Evolutionary conservation across 2,329 filamentous ascomycete genomes (phyloP).

Genomic region (Ophiocordyceps unilateralis): DNA sequence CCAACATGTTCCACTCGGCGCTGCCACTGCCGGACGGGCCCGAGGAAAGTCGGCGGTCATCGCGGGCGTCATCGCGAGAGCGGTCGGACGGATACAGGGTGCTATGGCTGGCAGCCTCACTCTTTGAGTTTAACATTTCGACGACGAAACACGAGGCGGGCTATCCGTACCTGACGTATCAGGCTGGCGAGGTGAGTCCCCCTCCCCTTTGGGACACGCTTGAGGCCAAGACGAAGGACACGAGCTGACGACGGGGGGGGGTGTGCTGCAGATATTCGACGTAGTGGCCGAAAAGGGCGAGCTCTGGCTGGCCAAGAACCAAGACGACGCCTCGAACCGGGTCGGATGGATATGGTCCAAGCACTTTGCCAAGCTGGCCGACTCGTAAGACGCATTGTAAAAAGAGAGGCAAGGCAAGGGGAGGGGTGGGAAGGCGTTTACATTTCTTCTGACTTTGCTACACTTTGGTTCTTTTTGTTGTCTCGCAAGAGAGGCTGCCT

Average conservation of each 20-base stretch:
- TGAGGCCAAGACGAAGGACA: too few relatives aligned
- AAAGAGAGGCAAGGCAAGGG: neutral
- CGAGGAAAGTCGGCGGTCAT: conserved; percentile 34
- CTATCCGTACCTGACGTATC: conserved; percentile 91
- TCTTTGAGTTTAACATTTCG: conserved; percentile 96
- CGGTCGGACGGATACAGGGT: conserved; percentile 48
- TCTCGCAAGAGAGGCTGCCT: conserved; percentile 3
- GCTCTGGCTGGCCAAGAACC: conserved; percentile 92
- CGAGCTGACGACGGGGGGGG: neutral
- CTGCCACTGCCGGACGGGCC: conserved; percentile 60
- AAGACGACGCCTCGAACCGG: conserved; percentile 64
- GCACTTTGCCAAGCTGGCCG: conserved; percentile 64
- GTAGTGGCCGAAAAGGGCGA: conserved; percentile 94
- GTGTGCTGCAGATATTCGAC: conserved; percentile 49
- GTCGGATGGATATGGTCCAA: conserved; percentile 99
- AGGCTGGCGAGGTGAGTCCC: conserved; percentile 62
- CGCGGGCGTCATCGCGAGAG: conserved; percentile 43
- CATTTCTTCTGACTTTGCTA: neutral
- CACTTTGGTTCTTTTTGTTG: conserved; percentile 3
- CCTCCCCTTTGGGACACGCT: neutral
- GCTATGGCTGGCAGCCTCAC: conserved; percentile 77
- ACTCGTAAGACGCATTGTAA: conserved; percentile 17
- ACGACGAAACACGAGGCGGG: conserved; percentile 82
- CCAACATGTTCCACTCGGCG: conserved; percentile 72
- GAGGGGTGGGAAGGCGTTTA: neutral